phyloP scores from a whole-genome alignment of 2,329 filamentous ascomycete species.

The Cercospora sojina region DNA sequence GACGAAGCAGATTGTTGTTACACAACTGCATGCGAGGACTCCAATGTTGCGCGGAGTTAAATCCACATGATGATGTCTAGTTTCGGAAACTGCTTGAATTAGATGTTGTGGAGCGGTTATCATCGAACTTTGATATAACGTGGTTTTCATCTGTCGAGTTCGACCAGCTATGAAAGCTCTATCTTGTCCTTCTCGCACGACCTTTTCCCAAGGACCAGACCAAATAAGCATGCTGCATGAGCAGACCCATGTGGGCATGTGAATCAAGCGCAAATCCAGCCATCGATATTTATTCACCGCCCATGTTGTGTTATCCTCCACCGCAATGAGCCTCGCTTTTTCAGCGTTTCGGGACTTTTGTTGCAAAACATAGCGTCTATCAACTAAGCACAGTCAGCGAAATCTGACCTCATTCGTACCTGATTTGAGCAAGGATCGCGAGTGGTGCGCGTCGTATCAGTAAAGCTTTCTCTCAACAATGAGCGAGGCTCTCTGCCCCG shows the following conservation, averaged over 20 bases:
- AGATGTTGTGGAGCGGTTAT: no score
- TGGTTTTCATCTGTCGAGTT: neutral
- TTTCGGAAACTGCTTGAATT: no score
- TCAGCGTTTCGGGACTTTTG: neutral
- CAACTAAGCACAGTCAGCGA: neutral
- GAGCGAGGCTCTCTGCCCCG: slow-evolving; percentile 33
- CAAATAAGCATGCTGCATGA: neutral
- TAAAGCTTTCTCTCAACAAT: slow-evolving; percentile 10
- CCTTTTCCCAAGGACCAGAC: neutral
- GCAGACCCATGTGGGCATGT: neutral
- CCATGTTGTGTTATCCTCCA: neutral
- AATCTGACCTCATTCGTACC: neutral
- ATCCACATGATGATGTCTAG: neutral
- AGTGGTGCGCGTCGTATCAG: neutral
- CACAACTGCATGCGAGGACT: neutral
- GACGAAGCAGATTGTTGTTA: neutral
- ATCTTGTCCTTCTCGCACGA: neutral
- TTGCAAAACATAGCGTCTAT: neutral
- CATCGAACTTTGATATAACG: no score
- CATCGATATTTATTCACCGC: neutral
- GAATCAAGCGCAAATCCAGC: neutral
- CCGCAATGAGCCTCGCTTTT: neutral
- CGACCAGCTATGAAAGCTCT: neutral
- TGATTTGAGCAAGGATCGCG: neutral
- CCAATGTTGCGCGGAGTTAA: neutral